Conservation (phyloP, 2,329 filamentous ascomycete species). For the Botryotinia convoluta region DNA sequence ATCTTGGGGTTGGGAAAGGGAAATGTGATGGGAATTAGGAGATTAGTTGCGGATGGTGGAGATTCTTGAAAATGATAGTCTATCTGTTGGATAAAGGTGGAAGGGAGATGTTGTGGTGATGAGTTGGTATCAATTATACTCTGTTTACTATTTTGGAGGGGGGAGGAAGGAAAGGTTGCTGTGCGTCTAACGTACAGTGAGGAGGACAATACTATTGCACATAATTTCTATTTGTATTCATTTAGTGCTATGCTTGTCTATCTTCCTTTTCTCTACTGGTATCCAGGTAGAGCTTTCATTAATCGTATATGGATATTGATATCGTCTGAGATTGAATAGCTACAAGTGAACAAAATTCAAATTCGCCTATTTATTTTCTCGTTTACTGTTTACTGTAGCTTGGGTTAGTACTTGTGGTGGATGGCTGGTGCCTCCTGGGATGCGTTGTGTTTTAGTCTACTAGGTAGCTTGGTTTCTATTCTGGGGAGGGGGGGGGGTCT, state of each 20-base stretch:
- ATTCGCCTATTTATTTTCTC: neutral
- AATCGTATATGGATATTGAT: neutral
- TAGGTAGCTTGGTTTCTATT: neutral
- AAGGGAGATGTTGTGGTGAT: neutral
- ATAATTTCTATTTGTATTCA: neutral
- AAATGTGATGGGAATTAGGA: neutral
- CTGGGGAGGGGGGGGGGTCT: neutral
- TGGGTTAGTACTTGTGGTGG: neutral
- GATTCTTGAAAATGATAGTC: neutral
- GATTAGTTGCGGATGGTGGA: neutral
- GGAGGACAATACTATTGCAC: neutral
- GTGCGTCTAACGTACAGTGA: neutral
- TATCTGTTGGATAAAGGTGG: neutral
- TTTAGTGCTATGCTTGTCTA: neutral
- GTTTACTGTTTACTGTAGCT: neutral
- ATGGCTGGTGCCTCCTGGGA: too few species aligned
- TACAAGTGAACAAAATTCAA: neutral
- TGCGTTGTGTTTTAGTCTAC: neutral
- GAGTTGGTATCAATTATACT: neutral
- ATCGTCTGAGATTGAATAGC: too few species aligned
- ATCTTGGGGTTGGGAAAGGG: neutral
- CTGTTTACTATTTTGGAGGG: neutral
- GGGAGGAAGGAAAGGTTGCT: neutral
- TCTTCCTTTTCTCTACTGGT: neutral
- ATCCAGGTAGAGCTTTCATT: neutral